These are phyloP conservation scores for Lachnellula occidentalis DNA, from an alignment of 2,329 filamentous ascomycete genomes.

Conservation along the genomic window DNA sequence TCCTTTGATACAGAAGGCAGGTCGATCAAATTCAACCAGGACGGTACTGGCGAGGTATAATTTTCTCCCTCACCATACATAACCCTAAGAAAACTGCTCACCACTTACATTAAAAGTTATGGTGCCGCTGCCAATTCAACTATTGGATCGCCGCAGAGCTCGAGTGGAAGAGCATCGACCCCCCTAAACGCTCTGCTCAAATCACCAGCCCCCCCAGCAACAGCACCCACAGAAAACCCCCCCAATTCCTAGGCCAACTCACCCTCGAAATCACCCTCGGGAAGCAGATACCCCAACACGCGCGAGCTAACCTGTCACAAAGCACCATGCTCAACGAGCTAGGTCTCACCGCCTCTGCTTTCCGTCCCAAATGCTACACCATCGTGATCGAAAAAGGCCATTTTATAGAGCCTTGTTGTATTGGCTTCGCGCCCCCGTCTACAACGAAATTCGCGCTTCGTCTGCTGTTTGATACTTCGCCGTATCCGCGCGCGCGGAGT, in stretches of 20 bases:
- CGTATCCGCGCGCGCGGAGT: conserved; percentile 27
- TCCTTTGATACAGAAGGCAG: conserved; percentile 19
- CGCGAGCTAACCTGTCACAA: neutral
- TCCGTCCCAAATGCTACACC: conserved; percentile 21
- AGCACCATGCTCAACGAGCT: conserved; percentile 13
- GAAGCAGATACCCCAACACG: conserved; percentile 13
- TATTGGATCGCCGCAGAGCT: conserved; percentile 21
- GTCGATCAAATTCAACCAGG: conserved; percentile 23
- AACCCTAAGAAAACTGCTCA: neutral
- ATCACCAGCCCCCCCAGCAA: neutral
- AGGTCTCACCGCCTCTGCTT: conserved; percentile 21
- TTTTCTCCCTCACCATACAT: neutral
- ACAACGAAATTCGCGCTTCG: conserved; percentile 18
- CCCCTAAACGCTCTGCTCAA: neutral
- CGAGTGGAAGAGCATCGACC: conserved; percentile 17
- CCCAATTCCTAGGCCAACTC: conserved; percentile 6
- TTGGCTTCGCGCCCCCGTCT: conserved; percentile 2
- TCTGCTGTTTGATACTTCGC: conserved; percentile 27
- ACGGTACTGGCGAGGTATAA: conserved; percentile 25
- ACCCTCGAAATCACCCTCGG: conserved; percentile 22
- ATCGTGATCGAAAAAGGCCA: conserved; percentile 26
- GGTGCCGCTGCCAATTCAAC: conserved; percentile 18
- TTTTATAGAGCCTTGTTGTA: conserved; percentile 19
- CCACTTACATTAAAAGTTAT: neutral
- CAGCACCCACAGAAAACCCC: neutral